Conservation (phyloP, 1,139 yeast genomes). For the Yamadazyma membranifaciens region DNA sequence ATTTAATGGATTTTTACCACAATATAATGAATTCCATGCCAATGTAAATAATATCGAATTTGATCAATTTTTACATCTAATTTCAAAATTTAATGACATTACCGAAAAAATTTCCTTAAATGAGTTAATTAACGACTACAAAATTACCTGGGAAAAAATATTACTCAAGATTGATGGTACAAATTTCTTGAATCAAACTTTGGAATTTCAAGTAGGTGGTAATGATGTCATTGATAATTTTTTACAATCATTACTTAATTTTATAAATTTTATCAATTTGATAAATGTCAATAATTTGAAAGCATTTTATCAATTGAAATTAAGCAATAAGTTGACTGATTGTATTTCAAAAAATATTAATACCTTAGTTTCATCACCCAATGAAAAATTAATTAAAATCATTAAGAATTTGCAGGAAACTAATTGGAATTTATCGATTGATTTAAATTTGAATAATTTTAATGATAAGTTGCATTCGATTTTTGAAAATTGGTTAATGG, state of each 20-base stretch:
- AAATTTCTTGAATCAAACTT: neutral
- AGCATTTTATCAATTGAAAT: slow-evolving; percentile 27
- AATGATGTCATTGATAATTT: slow-evolving; percentile 5
- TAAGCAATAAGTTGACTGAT: slow-evolving; percentile 29
- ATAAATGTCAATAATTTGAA: slow-evolving; percentile 24
- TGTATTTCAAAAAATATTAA: slow-evolving; percentile 31
- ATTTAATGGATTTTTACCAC: slow-evolving; percentile 22
- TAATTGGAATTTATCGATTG: slow-evolving; percentile 30
- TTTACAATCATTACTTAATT: slow-evolving; percentile 23
- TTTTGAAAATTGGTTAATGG: slow-evolving; percentile 31
- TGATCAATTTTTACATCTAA: slow-evolving; percentile 14
- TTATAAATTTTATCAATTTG: slow-evolving; percentile 31
- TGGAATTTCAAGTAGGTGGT: neutral
- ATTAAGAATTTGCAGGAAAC: slow-evolving; percentile 21
- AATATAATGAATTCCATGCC: slow-evolving; percentile 18
- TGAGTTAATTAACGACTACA: slow-evolving; percentile 14
- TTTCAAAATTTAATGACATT: slow-evolving; percentile 12
- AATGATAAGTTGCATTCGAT: slow-evolving; percentile 26
- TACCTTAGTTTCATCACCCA: slow-evolving; percentile 18
- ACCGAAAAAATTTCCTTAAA: slow-evolving; percentile 13
- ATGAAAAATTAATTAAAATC: slow-evolving; percentile 22
- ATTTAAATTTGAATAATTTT: slow-evolving; percentile 12
- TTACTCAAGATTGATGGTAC: slow-evolving; percentile 9
- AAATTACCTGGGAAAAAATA: slow-evolving; percentile 19
- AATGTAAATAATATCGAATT: slow-evolving; percentile 14